These are phyloP conservation scores for Lachnellula hyalina DNA, from an alignment of 2,329 filamentous ascomycete species.

Conservation along the genomic window DNA sequence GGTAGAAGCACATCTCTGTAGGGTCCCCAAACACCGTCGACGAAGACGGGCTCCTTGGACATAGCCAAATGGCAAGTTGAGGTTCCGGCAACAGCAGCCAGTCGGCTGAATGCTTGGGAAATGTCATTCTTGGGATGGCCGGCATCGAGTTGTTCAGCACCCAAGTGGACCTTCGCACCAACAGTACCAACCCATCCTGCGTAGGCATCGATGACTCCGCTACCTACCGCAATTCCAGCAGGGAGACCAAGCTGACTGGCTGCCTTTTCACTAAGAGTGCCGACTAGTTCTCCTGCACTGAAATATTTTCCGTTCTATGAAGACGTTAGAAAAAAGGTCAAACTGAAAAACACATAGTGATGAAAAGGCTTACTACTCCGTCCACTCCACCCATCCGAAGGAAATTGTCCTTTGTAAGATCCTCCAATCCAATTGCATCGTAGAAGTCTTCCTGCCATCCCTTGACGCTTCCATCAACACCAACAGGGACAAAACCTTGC, in stretches of 20 bases:
- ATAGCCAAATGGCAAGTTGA: slow-evolving; percentile 97
- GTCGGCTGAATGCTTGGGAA: slow-evolving; percentile 85
- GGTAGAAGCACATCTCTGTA: slow-evolving; percentile 92
- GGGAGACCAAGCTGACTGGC: slow-evolving; percentile 78
- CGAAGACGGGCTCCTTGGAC: slow-evolving; percentile 89
- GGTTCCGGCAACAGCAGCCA: slow-evolving; percentile 92
- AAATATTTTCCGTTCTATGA: slow-evolving; percentile 81
- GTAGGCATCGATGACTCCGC: slow-evolving; percentile 96
- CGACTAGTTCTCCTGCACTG: slow-evolving; percentile 88
- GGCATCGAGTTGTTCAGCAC: slow-evolving; percentile 60
- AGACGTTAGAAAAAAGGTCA: slow-evolving; percentile 17
- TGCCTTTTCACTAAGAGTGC: slow-evolving; percentile 76
- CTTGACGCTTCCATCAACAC: slow-evolving; percentile 93
- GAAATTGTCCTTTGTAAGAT: slow-evolving; percentile 80
- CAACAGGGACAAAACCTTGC: slow-evolving; percentile 94
- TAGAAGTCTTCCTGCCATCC: slow-evolving; percentile 98
- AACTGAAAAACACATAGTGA: not conserved
- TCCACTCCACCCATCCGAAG: slow-evolving; percentile 91
- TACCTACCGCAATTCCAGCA: slow-evolving; percentile 84
- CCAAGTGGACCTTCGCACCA: slow-evolving; percentile 85
- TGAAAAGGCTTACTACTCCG: slow-evolving; percentile 71
- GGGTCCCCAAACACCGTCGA: slow-evolving; percentile 93
- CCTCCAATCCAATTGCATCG: slow-evolving; percentile 75
- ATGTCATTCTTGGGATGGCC: slow-evolving; percentile 73
- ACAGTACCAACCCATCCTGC: slow-evolving; percentile 98